phyloP scores from a whole-genome alignment of 1,139 yeast genomes.

The Scheffersomyces insectosa region DNA sequence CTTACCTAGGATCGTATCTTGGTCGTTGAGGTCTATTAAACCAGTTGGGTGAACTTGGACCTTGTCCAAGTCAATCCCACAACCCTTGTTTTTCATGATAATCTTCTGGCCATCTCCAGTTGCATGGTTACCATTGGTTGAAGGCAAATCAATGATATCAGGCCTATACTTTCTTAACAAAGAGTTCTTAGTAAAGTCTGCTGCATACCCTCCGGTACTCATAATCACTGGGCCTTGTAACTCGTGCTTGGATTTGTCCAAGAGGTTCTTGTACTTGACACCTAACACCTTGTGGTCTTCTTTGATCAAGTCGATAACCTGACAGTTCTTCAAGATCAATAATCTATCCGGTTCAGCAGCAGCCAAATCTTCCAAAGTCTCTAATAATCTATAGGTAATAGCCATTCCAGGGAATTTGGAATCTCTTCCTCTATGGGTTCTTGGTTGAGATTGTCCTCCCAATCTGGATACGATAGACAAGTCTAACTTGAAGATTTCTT shows the following conservation, averaged over 20 bases:
- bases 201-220: constrained; percentile 81
- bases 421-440: constrained; percentile 74
- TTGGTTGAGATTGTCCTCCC: constrained; percentile 73
- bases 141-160: constrained; percentile 60
- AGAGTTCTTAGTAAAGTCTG: constrained; percentile 55
- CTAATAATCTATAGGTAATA: constrained; percentile 62
- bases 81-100: constrained; percentile 57
- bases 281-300: constrained; percentile 41
- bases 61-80: constrained; percentile 70
- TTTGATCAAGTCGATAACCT: constrained; percentile 53
- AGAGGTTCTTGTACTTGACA: constrained; percentile 47
- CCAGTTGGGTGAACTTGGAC: constrained; percentile 87
- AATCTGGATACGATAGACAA: constrained; percentile 66
- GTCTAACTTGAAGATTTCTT: constrained; percentile 58
- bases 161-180: constrained; percentile 59
- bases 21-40: constrained; percentile 64
- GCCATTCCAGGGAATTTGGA: constrained; percentile 77
- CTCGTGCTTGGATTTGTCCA: constrained; percentile 32
- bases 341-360: constrained; percentile 53
- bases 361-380: constrained; percentile 51
- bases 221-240: constrained; percentile 61
- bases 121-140: constrained; percentile 75
- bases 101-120: constrained; percentile 77
- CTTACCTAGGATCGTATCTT: constrained; percentile 40
- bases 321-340: constrained; percentile 51